Conservation (phyloP, 768 basidiomycete species). For the Phanerochaete carnosa region DNA sequence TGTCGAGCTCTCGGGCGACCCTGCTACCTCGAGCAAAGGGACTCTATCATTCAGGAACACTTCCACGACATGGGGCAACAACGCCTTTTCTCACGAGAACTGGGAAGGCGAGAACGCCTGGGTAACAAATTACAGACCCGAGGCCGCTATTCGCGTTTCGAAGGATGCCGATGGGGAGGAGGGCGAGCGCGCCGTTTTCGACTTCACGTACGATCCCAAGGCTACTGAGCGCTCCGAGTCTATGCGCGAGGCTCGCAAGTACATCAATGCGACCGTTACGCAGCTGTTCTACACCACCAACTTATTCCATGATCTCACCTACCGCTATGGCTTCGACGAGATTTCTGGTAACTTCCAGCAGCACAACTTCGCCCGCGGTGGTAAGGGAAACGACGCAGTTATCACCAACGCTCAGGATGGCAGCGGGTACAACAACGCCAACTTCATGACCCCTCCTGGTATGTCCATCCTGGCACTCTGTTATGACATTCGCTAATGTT, state of each 20-base stretch:
- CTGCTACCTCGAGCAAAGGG: conserved; percentile 32
- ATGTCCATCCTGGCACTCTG: not conserved
- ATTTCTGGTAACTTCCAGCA: conserved; percentile 95
- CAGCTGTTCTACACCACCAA: conserved; percentile 90
- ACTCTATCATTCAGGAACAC: conserved; percentile 43
- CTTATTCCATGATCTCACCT: conserved; percentile 79
- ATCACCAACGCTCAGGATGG: conserved; percentile 97
- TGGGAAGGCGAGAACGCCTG: conserved; percentile 71
- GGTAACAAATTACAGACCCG: conserved; percentile 75
- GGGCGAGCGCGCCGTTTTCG: conserved; percentile 52
- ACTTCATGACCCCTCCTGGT: conserved; percentile 81
- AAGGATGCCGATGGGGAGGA: conserved; percentile 33
- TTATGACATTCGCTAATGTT: not conserved
- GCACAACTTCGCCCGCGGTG: conserved; percentile 92
- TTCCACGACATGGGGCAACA: conserved; percentile 86
- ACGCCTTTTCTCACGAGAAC: conserved; percentile 93
- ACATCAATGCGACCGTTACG: conserved; percentile 83
- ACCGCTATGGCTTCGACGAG: conserved; percentile 88
- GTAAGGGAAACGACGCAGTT: conserved; percentile 83
- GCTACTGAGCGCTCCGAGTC: conserved; percentile 52
- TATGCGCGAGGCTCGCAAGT: conserved; percentile 68
- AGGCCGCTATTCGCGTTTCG: not conserved
- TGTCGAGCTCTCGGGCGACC: conserved; percentile 70
- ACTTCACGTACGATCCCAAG: conserved; percentile 74
- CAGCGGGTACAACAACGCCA: conserved; percentile 87